phyloP scores from a whole-genome alignment of 768 basidiomycete species.

The Trametes cingulata region DNA sequence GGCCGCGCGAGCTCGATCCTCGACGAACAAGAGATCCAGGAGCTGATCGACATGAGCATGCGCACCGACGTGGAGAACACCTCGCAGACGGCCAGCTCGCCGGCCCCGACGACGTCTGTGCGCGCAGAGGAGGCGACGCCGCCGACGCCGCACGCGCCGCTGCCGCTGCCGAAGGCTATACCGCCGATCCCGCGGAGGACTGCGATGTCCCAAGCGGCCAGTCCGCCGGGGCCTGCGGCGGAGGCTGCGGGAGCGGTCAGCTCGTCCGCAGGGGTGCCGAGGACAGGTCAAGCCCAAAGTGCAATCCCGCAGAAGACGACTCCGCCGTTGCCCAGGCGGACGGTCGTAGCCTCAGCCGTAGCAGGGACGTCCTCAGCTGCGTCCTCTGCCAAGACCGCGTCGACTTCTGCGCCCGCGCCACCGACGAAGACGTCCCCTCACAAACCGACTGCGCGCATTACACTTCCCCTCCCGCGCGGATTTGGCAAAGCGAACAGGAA shows the following conservation, averaged over 20 bases:
- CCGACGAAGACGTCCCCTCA: neutral
- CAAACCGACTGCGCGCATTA: neutral
- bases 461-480: neutral
- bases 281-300: neutral
- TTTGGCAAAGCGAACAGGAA: neutral
- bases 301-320: neutral
- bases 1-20: conserved; percentile 5
- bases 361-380: neutral
- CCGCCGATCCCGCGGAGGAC: too few relatives aligned
- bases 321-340: neutral
- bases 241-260: too few relatives aligned
- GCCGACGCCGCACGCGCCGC: too few relatives aligned
- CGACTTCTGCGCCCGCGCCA: neutral
- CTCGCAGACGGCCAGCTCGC: neutral
- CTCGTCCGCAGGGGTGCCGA: too few relatives aligned
- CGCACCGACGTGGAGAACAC: neutral
- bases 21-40: conserved; percentile 14
- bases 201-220: too few relatives aligned
- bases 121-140: too few relatives aligned
- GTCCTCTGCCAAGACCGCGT: too few relatives aligned
- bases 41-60: neutral
- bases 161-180: too few relatives aligned
- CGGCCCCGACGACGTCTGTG: neutral
- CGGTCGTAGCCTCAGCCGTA: neutral
- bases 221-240: too few relatives aligned